A percentile compares a stretch with the other conserved stretches of the same genome.
phyloP scores from a whole-genome alignment of 2,329 filamentous ascomycete species.

The Fusarium decemcellulare region DNA sequence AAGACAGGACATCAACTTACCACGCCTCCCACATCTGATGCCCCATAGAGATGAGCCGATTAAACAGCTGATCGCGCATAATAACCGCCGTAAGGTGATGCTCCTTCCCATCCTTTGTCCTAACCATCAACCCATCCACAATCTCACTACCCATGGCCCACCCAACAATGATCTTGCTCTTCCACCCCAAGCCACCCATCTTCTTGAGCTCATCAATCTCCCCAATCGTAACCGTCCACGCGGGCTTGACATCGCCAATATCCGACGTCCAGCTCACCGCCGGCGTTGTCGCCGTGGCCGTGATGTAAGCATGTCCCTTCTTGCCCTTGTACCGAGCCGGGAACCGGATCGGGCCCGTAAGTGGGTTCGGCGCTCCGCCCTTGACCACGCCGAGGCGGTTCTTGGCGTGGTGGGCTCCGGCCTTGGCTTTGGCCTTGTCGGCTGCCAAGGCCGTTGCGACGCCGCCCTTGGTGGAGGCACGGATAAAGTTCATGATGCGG shows the following conservation, averaged over 20 bases:
- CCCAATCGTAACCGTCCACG: slow-evolving; percentile 78
- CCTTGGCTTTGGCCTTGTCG: slow-evolving; percentile 79
- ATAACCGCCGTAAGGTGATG: slow-evolving; percentile 79
- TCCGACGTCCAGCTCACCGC: slow-evolving; percentile 76
- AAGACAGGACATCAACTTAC: slow-evolving; percentile 55
- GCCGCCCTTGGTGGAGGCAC: slow-evolving; percentile 77
- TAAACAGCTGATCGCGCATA: slow-evolving; percentile 84
- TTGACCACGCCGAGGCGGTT: slow-evolving; percentile 79
- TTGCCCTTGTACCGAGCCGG: slow-evolving; percentile 78
- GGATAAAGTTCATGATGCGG: slow-evolving; percentile 74
- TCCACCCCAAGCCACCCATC: slow-evolving; percentile 87
- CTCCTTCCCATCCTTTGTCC: slow-evolving; percentile 67
- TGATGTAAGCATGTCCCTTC: slow-evolving; percentile 81
- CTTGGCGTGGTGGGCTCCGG: slow-evolving; percentile 70
- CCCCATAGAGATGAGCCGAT: slow-evolving; percentile 82
- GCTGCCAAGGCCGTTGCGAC: slow-evolving; percentile 81
- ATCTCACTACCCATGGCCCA: slow-evolving; percentile 83
- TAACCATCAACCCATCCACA: slow-evolving; percentile 80
- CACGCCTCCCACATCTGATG: slow-evolving; percentile 87
- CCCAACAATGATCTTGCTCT: slow-evolving; percentile 84
- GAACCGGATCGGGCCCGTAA: slow-evolving; percentile 82
- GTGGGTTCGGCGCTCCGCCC: slow-evolving; percentile 54
- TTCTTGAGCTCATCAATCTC: slow-evolving; percentile 84
- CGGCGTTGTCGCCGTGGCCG: slow-evolving; percentile 75
- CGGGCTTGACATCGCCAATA: slow-evolving; percentile 67